Percentiles rank a stretch among this genome's conserved stretches.
Evolutionary conservation across 352 stramenopile species (phyloP).

Genomic region (Globisporangium orthogonon): DNA sequence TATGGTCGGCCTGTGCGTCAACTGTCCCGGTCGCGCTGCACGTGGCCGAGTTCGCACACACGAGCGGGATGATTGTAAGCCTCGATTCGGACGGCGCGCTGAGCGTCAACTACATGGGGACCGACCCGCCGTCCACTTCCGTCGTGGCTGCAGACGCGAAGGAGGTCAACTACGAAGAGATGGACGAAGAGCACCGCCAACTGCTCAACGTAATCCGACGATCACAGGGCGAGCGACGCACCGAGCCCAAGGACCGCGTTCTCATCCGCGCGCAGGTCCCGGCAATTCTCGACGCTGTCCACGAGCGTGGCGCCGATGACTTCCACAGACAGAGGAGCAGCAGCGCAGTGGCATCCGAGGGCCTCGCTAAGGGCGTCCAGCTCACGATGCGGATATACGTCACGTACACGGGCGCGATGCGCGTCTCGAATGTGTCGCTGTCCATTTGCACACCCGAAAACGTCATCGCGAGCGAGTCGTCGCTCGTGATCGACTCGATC

Average conservation of each 20-base stretch:
- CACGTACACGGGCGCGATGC: constrained; percentile 68
- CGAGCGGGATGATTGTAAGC: constrained; percentile 80
- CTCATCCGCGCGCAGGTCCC: constrained; percentile 72
- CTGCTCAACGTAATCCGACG: constrained; percentile 84
- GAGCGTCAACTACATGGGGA: constrained; percentile 86
- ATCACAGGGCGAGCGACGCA: constrained; percentile 52
- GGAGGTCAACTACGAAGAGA: constrained; percentile 89
- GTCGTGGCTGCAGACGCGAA: constrained; percentile 65
- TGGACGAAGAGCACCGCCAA: constrained; percentile 86
- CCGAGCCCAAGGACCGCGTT: constrained; percentile 70
- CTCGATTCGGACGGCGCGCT: constrained; percentile 69
- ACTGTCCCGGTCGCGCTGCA: constrained; percentile 58
- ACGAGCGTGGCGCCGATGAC: constrained; percentile 28
- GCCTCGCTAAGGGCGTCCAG: constrained; percentile 23
- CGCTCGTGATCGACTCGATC: constrained; percentile 66
- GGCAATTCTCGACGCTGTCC: constrained; percentile 47
- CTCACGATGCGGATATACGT: constrained; percentile 79
- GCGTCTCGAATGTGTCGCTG: constrained; percentile 71
- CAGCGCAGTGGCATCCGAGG: neutral
- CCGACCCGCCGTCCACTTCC: constrained; percentile 74
- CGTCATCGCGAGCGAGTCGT: constrained; percentile 51
- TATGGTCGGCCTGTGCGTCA: constrained; percentile 67
- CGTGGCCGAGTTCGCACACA: constrained; percentile 60
- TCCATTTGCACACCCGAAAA: constrained; percentile 61
- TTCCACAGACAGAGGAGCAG: constrained; percentile 2